Evolutionary conservation across 139 green algal genomes (phyloP).

Genomic region (Dunaliella primolecta): DNA sequence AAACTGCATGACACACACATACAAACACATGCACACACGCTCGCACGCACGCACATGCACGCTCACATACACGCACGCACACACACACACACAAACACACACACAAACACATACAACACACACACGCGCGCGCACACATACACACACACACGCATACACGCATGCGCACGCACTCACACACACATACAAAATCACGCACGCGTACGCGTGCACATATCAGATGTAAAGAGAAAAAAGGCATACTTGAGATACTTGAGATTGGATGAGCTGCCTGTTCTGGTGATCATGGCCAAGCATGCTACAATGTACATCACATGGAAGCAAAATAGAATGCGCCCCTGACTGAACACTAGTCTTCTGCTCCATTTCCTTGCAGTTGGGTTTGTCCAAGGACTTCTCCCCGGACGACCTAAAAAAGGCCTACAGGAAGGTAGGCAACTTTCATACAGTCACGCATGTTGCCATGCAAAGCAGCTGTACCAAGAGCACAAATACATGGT

Average conservation of each 20-base stretch:
- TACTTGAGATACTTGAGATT: neutral
- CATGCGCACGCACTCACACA: neutral
- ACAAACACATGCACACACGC: neutral
- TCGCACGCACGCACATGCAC: neutral
- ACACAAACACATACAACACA: neutral
- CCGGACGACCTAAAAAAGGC: constrained; percentile 77
- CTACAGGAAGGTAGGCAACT: constrained; percentile 9
- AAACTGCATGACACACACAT: neutral
- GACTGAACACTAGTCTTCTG: too few relatives aligned
- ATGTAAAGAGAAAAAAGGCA: neutral
- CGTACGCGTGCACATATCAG: neutral
- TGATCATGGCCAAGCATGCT: too few relatives aligned
- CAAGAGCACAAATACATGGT: neutral
- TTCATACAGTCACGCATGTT: too few relatives aligned
- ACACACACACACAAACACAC: neutral
- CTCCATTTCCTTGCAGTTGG: constrained; percentile 36
- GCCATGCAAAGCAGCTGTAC: neutral
- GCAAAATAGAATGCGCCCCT: too few relatives aligned
- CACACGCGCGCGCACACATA: neutral
- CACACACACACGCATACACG: neutral
- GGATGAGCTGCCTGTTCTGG: too few relatives aligned
- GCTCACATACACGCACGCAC: neutral
- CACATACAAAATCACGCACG: neutral
- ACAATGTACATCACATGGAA: too few relatives aligned
- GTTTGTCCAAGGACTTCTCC: constrained; percentile 56